Evolutionary conservation across 1,284 basidiomycete genomes (phyloP), one percentile per base, ranked within the genome.

Genomic region (Boletellus dicymbophilus): DNA sequence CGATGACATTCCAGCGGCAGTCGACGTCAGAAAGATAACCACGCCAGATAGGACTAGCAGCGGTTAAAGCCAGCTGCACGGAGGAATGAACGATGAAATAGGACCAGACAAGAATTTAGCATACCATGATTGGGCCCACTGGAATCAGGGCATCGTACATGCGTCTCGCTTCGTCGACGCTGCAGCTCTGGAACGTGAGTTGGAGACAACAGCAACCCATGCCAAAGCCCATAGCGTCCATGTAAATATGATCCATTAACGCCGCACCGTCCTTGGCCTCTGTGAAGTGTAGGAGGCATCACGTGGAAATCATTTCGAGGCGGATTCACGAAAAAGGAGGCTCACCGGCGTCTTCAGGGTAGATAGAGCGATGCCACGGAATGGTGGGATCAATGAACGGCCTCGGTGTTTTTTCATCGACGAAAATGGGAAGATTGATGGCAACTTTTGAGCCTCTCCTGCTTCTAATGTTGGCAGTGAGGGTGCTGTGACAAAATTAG

Each of bases 191-290:
- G 75, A 99, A 98, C 4, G 97, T 99, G 57, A 99, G 81, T 66
- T 99, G 97, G 44, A 99, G 76, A 71, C 97, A 99, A 65, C 93
- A 97, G 64, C 96, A 98, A 4, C 97, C 97, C 96, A 98, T 99
- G 38, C 97, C 97, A 69, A 99, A 99, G 22, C 95, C 96, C 97
- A 98, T 98, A 2, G 97, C 95, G 70, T 99, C 97, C 79, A 99
- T 84, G 70, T 99, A 99, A 59, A 99, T 95, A 70, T 98, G 95
- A 68, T 96, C 88, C 13, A 79, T 76, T 44, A 91, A 77, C 11
- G 95, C 95, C 11, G 93, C 93, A 6, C 93, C 94, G 50, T 85
- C 77, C 67, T 87, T 90, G 2, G 95, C 95, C 76, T 96, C 94
- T 85, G 66, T 4, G 25, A 16, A 21, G 26, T 25, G 36, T 48